Percentiles rank a stretch among this genome's conserved stretches.
These are phyloP conservation scores for Didymella keratinophila DNA, from an alignment of 2,329 filamentous ascomycete species.

Conservation along the genomic window DNA sequence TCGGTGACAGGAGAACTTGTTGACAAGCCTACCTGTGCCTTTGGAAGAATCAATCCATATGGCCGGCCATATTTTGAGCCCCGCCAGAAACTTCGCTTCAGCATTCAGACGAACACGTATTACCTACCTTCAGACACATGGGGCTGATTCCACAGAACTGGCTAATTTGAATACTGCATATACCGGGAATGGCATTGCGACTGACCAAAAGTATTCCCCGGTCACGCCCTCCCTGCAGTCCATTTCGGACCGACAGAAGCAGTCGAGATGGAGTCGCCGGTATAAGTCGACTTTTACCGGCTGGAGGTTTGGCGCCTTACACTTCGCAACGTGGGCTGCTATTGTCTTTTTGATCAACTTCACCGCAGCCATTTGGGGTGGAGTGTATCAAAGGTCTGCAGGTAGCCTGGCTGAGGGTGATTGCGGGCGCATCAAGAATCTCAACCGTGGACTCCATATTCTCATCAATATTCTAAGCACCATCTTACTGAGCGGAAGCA, in stretches of 20 bases:
- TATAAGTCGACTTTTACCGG: neutral
- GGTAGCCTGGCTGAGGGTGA: conserved; percentile 1
- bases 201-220: neutral
- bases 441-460: conserved; percentile 47
- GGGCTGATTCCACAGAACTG: neutral
- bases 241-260: too few species aligned
- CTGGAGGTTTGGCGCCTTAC: too few species aligned
- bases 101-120: neutral
- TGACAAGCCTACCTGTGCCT: neutral
- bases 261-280: neutral
- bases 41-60: too few species aligned
- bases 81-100: neutral
- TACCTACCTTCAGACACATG: neutral
- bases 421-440: conserved; percentile 1
- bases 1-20: too few species aligned
- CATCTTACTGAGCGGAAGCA: conserved; percentile 56
- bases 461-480: conserved; percentile 59
- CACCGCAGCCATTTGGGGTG: conserved; percentile 6
- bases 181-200: neutral
- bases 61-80: neutral
- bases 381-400: neutral
- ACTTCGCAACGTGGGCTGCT: neutral
- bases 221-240: neutral
- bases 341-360: conserved; percentile 10
- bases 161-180: neutral